A percentile compares a stretch with the other conserved stretches of the same genome.
Conservation (phyloP, 2,329 filamentous ascomycete species). For the Colletotrichum scovillei region DNA sequence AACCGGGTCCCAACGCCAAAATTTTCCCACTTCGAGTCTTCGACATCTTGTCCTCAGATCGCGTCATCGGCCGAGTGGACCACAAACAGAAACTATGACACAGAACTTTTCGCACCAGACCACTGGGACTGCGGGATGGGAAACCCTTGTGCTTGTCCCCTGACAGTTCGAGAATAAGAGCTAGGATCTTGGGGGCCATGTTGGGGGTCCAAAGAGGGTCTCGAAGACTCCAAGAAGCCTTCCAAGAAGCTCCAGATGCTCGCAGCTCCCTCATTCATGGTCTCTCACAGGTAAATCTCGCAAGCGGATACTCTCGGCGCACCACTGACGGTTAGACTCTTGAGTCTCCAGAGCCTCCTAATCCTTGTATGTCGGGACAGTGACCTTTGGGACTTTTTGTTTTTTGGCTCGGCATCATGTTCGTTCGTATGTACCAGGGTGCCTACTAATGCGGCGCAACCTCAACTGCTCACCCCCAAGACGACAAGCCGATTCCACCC, state of each 20-base stretch:
- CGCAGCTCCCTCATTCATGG: no score
- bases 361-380: background rate
- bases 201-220: slow-evolving; percentile 6
- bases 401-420: background rate
- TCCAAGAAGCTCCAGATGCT: background rate
- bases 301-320: slow-evolving; percentile 14
- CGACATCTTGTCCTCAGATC: slow-evolving; percentile 34
- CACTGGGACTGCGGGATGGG: slow-evolving; percentile 8
- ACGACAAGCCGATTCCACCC: background rate
- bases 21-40: slow-evolving; percentile 34
- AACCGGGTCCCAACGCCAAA: slow-evolving; percentile 15
- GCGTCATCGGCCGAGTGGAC: slow-evolving; percentile 35
- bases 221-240: background rate
- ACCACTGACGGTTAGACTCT: background rate
- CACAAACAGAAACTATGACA: slow-evolving; percentile 36
- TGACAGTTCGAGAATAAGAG: background rate
- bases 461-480: background rate
- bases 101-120: slow-evolving; percentile 21
- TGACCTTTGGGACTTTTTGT: background rate
- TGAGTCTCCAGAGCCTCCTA: background rate
- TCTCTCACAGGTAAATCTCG: background rate
- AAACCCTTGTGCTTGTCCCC: slow-evolving; percentile 1
- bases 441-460: background rate
- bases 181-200: background rate
- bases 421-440: background rate